Percentiles rank a stretch among this genome's conserved stretches.
Evolutionary conservation across 768 basidiomycete species (phyloP).

Genomic region (Imleria badia): DNA sequence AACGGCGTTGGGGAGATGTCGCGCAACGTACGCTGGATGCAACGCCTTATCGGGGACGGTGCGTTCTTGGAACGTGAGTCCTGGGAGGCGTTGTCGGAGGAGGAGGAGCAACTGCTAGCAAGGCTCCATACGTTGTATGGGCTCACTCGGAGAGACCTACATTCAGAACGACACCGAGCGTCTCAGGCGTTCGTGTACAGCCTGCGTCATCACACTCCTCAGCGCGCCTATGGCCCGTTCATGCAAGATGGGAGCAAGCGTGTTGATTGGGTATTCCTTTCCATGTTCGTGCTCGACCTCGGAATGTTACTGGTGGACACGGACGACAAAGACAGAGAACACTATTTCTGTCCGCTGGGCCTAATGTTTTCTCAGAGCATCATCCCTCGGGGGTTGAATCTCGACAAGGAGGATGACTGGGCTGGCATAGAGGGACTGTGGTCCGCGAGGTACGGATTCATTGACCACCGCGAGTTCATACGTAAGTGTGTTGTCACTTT

Average conservation of each 20-base stretch:
- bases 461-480: conserved; percentile 65
- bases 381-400: conserved; percentile 38
- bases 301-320: conserved; percentile 51
- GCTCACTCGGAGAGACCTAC: conserved; percentile 46
- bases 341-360: conserved; percentile 42
- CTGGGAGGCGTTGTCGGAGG: conserved; percentile 31
- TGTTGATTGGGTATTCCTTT: conserved; percentile 62
- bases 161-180: conserved; percentile 30
- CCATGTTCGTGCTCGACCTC: conserved; percentile 54
- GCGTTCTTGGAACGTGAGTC: conserved; percentile 43
- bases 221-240: conserved; percentile 59
- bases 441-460: conserved; percentile 65
- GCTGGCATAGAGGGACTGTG: conserved; percentile 53
- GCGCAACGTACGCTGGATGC: conserved; percentile 52
- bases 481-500: conserved; percentile 43
- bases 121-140: conserved; percentile 59
- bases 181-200: conserved; percentile 62
- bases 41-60: conserved; percentile 41
- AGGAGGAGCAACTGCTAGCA: conserved; percentile 44
- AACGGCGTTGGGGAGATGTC: conserved; percentile 37
- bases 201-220: conserved; percentile 52
- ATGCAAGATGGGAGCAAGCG: conserved; percentile 39
- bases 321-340: conserved; percentile 32
- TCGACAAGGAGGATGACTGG: conserved; percentile 33
- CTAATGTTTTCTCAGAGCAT: conserved; percentile 54